A percentile compares a stretch with the other conserved stretches of the same genome.
Evolutionary conservation across 176 grass and related monocot genomes (phyloP).

Genomic region (Zea luxurians): DNA sequence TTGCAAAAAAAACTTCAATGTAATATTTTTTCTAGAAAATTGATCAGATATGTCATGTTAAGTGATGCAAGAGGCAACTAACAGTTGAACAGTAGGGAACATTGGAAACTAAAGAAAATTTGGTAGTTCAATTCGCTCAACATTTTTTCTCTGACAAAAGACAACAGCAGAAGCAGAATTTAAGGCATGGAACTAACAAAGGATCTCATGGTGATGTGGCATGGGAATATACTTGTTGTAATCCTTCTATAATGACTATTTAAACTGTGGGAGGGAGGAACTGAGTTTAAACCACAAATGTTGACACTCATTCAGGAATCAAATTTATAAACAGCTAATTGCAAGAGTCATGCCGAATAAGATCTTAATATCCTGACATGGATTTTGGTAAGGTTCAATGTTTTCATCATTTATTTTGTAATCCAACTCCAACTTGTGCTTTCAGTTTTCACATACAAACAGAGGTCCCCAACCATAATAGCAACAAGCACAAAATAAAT

Average conservation of each 20-base stretch:
- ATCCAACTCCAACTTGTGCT: background rate
- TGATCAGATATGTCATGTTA: background rate
- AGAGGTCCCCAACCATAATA: background rate
- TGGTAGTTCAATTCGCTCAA: background rate
- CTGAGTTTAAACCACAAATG: background rate
- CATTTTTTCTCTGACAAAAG: background rate
- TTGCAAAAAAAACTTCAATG: conserved; percentile 4
- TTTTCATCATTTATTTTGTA: background rate
- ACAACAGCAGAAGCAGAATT: background rate
- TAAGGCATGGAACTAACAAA: background rate
- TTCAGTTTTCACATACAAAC: background rate
- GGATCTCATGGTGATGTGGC: background rate
- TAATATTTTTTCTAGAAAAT: background rate
- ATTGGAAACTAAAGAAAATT: background rate
- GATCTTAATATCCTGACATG: background rate
- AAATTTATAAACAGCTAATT: background rate
- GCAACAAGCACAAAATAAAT: background rate
- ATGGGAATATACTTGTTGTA: background rate
- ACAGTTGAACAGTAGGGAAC: conserved; percentile 6
- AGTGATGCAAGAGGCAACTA: conserved; percentile 8
- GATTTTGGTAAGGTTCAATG: background rate
- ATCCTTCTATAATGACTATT: background rate
- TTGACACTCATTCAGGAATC: background rate
- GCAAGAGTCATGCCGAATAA: background rate
- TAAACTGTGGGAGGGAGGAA: background rate